These are phyloP conservation scores for Pyrrhoderma lamaoense DNA, from an alignment of 1,284 basidiomycete species.

Conservation along the genomic window DNA sequence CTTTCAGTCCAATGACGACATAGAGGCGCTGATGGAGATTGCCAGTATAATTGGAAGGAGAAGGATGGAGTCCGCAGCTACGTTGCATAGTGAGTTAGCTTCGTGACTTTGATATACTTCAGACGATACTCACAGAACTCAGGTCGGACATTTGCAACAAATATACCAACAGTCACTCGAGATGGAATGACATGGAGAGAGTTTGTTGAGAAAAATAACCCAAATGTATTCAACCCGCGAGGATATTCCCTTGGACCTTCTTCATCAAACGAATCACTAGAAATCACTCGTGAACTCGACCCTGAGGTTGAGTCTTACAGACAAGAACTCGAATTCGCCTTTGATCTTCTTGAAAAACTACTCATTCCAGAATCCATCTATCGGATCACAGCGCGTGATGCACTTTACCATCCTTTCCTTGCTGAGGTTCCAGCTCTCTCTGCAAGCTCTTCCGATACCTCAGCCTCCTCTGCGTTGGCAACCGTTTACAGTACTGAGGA, in stretches of 20 bases:
- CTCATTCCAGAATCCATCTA: slow-evolving; percentile 71
- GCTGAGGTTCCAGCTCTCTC: slow-evolving; percentile 16
- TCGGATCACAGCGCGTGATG: slow-evolving; percentile 68
- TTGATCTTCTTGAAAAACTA: slow-evolving; percentile 66
- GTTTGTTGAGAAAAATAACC: slow-evolving; percentile 75
- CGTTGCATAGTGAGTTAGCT: slow-evolving; percentile 76
- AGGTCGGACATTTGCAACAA: slow-evolving; percentile 85
- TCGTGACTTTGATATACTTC: slow-evolving; percentile 11
- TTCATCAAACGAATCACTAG: slow-evolving; percentile 27
- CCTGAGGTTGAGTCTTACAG: slow-evolving; percentile 43
- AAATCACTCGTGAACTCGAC: not conserved
- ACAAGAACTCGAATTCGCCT: slow-evolving; percentile 54
- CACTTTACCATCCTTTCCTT: slow-evolving; percentile 76
- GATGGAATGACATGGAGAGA: slow-evolving; percentile 64
- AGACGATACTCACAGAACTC: slow-evolving; percentile 5
- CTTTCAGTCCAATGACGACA: slow-evolving; percentile 92
- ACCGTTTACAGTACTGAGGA: slow-evolving; percentile 19
- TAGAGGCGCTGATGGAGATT: slow-evolving; percentile 90
- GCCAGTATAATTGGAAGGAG: slow-evolving; percentile 80
- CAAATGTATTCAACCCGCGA: slow-evolving; percentile 41
- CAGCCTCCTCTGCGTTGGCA: slow-evolving; percentile 4
- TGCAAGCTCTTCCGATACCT: not conserved
- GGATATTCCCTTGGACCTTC: slow-evolving; percentile 35
- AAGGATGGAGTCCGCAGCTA: slow-evolving; percentile 81
- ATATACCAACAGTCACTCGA: slow-evolving; percentile 67